These are phyloP conservation scores for Fonsecaea pugnacius DNA, from an alignment of 2,329 filamentous ascomycete species.

Conservation along the genomic window DNA sequence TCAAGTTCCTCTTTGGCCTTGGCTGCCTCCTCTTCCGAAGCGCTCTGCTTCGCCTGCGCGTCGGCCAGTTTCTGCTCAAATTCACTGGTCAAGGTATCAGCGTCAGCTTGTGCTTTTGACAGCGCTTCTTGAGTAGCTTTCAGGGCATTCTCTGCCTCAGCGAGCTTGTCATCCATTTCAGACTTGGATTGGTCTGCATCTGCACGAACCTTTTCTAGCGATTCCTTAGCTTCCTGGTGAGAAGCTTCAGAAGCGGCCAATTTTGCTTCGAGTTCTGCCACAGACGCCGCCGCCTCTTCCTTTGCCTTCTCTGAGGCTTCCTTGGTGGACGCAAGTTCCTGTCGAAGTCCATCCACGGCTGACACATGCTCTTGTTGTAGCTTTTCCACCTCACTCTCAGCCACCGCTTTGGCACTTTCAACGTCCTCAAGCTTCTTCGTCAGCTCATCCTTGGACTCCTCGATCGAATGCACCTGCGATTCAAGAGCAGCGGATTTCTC, in stretches of 20 bases:
- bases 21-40: conserved; percentile 5
- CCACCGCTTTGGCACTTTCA: conserved; percentile 10
- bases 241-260: conserved; percentile 11
- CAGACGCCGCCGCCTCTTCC: conserved; percentile 16
- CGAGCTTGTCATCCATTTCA: conserved; percentile 22
- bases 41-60: conserved; percentile 1
- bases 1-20: conserved; percentile 7
- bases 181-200: conserved; percentile 11
- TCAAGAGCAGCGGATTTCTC: conserved; percentile 7
- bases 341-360: conserved; percentile 9
- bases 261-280: conserved; percentile 23
- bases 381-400: conserved; percentile 14
- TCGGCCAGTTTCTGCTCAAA: conserved; percentile 21
- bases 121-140: conserved; percentile 24
- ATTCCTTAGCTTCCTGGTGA: conserved; percentile 11
- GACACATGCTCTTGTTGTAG: conserved; percentile 18
- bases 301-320: conserved; percentile 23
- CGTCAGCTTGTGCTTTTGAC: conserved; percentile 12
- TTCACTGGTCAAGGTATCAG: conserved; percentile 12
- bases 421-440: conserved; percentile 16
- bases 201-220: conserved; percentile 17
- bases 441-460: conserved; percentile 16
- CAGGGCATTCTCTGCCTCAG: conserved; percentile 13
- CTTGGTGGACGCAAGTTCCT: conserved; percentile 19
- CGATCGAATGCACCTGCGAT: conserved; percentile 11